Percentiles rank a stretch among this genome's conserved stretches.
phyloP scores from a whole-genome alignment of 176 grass and related monocot genomes.

The Eleusine indica region DNA sequence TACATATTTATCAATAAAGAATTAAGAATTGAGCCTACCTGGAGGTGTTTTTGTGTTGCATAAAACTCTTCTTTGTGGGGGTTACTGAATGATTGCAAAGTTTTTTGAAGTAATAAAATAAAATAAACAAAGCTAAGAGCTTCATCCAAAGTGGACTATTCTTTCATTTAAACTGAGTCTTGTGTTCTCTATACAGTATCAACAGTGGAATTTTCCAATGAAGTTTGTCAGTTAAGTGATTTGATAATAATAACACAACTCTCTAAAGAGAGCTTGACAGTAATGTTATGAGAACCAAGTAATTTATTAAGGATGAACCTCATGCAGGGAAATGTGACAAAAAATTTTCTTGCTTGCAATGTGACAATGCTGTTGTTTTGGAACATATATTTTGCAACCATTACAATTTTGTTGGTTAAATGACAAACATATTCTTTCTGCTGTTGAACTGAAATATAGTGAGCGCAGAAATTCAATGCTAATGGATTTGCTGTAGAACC shows the following conservation, averaged over 20 bases:
- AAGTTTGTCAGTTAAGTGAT: background rate
- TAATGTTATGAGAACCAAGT: background rate
- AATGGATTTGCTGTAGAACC: conserved; percentile 62
- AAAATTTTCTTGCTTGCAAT: background rate
- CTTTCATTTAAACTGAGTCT: background rate
- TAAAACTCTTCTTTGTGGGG: background rate
- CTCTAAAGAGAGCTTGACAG: background rate
- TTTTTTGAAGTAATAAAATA: conserved; percentile 18
- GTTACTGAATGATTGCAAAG: background rate
- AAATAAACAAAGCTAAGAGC: background rate
- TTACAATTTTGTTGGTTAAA: conserved; percentile 8
- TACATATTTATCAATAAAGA: background rate
- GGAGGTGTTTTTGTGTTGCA: background rate
- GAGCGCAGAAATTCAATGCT: background rate
- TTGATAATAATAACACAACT: background rate
- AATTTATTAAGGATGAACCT: background rate
- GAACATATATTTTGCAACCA: background rate
- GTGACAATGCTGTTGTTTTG: background rate
- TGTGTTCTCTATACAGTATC: background rate
- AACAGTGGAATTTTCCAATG: background rate
- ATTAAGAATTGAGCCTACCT: background rate
- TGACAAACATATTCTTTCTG: background rate
- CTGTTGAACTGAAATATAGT: background rate
- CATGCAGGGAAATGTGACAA: background rate
- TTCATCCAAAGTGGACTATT: background rate